These are phyloP conservation scores for Wickerhamiella nectarea DNA, from an alignment of 805 yeast genomes.

Conservation along the genomic window DNA sequence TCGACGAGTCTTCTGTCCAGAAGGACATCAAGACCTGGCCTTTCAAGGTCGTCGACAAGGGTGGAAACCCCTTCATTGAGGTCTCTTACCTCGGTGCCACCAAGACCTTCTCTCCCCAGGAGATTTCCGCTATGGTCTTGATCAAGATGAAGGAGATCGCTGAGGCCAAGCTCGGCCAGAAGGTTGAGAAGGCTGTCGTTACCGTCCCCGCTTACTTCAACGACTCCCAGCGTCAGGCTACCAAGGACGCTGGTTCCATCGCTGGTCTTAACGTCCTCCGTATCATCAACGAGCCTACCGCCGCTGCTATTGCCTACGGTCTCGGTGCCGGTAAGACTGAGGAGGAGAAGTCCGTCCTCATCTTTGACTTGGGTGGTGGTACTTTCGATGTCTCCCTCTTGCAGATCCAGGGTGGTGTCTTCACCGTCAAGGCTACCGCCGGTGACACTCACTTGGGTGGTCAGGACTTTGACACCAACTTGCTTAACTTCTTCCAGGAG, in stretches of 20 bases:
- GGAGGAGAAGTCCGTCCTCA: conserved; percentile 77
- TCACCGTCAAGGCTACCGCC: conserved; percentile 93
- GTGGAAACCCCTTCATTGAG: conserved; percentile 95
- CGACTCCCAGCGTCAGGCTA: conserved; percentile 86
- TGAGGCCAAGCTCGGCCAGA: conserved; percentile 77
- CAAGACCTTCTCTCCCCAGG: conserved; percentile 84
- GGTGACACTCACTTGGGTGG: conserved; percentile 93
- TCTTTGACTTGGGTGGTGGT: conserved; percentile 97
- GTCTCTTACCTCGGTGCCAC: conserved; percentile 75
- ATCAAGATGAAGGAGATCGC: conserved; percentile 99
- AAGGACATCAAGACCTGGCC: conserved; percentile 80
- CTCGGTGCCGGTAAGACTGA: conserved; percentile 64
- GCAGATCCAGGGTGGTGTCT: conserved; percentile 95
- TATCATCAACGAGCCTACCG: conserved; percentile 85
- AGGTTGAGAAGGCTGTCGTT: conserved; percentile 78
- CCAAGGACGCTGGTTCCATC: conserved; percentile 95
- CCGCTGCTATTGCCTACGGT: conserved; percentile 92
- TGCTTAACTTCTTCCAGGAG: conserved; percentile 82
- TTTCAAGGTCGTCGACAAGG: conserved; percentile 72
- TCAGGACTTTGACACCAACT: conserved; percentile 94
- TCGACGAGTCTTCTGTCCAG: conserved; percentile 79
- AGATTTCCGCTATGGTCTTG: conserved; percentile 83
- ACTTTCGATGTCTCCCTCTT: conserved; percentile 93
- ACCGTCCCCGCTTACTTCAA: conserved; percentile 85
- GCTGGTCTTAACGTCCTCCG: conserved; percentile 84